Conservation (phyloP, 352 stramenopile species). For the Pythium volutum region DNA sequence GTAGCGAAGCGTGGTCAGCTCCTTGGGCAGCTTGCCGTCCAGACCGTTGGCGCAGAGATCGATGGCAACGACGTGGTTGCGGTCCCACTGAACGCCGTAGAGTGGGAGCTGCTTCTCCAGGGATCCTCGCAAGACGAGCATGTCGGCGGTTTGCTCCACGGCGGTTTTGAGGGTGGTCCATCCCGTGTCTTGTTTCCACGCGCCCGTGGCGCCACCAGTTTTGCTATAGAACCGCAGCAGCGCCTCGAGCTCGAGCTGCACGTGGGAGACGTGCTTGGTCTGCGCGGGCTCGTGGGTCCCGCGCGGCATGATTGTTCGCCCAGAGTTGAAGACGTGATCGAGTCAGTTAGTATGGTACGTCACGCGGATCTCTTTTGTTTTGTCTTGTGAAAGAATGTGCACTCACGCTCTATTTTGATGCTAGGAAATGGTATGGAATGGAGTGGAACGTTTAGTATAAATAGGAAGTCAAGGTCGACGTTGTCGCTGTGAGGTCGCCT, state of each 20-base stretch:
- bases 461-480: not conserved
- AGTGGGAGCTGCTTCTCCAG: conserved; percentile 41
- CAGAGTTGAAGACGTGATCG: not conserved
- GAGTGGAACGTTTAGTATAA: not conserved
- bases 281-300: not conserved
- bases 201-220: conserved; percentile 33
- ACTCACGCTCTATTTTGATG: not conserved
- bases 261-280: conserved; percentile 30
- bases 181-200: conserved; percentile 37
- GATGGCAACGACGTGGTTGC: conserved; percentile 57
- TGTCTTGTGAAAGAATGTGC: not conserved
- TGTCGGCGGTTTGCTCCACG: conserved; percentile 22
- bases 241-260: conserved; percentile 44
- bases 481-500: not conserved
- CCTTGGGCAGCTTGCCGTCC: conserved; percentile 36
- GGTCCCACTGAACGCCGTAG: conserved; percentile 48
- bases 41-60: conserved; percentile 54
- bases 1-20: conserved; percentile 41
- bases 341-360: not conserved
- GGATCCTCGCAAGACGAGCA: conserved; percentile 23
- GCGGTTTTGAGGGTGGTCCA: conserved; percentile 33
- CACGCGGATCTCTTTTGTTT: not conserved
- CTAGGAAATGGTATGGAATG: not conserved
- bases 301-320: not conserved
- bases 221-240: conserved; percentile 39